Conservation (phyloP, 2,329 filamentous ascomycete genomes). For the Thermoascus crustaceus region DNA sequence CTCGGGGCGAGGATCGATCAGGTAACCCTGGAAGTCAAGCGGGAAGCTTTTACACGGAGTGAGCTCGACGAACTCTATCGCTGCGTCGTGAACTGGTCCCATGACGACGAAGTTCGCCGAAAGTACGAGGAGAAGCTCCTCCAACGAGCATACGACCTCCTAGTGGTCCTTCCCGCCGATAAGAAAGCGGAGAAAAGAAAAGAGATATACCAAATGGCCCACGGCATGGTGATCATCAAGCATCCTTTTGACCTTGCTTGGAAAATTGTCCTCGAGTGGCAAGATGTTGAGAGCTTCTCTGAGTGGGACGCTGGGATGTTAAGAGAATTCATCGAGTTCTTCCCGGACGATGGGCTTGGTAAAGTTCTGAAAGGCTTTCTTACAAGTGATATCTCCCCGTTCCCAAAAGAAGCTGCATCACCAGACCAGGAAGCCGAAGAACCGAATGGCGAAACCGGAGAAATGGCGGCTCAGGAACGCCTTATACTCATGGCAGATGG, state of each 20-base stretch:
- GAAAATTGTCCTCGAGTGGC: constrained; percentile 85
- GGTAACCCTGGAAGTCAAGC: constrained; percentile 78
- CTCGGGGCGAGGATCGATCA: constrained; percentile 76
- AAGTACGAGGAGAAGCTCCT: constrained; percentile 86
- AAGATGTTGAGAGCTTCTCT: constrained; percentile 64
- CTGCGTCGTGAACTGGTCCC: constrained; percentile 81
- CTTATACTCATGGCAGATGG: constrained; percentile 73
- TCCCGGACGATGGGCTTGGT: constrained; percentile 73
- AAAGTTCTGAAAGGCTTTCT: constrained; percentile 78
- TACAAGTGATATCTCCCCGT: constrained; percentile 75
- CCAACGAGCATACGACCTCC: constrained; percentile 67
- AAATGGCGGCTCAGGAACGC: constrained; percentile 67
- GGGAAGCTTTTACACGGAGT: constrained; percentile 70
- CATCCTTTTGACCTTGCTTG: constrained; percentile 85
- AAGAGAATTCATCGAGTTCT: constrained; percentile 71
- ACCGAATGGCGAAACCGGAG: constrained; percentile 18
- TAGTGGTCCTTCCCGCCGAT: constrained; percentile 59
- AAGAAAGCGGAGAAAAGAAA: constrained; percentile 63
- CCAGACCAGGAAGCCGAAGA: constrained; percentile 46
- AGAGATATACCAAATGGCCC: constrained; percentile 67
- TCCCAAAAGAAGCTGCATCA: constrained; percentile 45
- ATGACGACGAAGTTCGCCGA: constrained; percentile 74
- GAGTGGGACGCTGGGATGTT: constrained; percentile 73
- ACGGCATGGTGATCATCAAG: constrained; percentile 93
- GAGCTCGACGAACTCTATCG: constrained; percentile 72